Evolutionary conservation across 352 stramenopile species (phyloP).

Genomic region (Phytophthora capsici): DNA sequence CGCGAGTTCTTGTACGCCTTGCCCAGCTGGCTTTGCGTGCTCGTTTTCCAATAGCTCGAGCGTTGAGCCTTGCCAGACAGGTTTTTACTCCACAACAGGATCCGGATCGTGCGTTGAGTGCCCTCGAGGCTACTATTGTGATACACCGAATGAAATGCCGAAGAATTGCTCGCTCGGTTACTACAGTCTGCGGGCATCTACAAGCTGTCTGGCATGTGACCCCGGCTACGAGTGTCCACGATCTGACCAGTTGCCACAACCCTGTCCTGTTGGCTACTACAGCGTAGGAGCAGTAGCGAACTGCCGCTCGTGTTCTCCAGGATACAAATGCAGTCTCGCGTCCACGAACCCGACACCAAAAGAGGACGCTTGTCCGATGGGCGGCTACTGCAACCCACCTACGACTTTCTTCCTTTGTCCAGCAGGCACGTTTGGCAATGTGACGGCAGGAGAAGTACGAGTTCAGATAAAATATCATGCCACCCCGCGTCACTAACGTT

Average conservation of each 20-base stretch:
- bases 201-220: conserved; percentile 68
- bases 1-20: conserved; percentile 63
- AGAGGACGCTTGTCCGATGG: conserved; percentile 87
- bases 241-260: conserved; percentile 71
- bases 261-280: conserved; percentile 89
- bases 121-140: conserved; percentile 84
- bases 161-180: conserved; percentile 81
- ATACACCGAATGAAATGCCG: conserved; percentile 60
- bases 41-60: conserved; percentile 62
- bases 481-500: not conserved
- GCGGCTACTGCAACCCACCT: conserved; percentile 88
- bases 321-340: conserved; percentile 83
- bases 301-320: conserved; percentile 66
- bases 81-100: conserved; percentile 70
- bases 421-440: conserved; percentile 86
- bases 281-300: conserved; percentile 77
- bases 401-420: conserved; percentile 89
- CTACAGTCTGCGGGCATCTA: conserved; percentile 78
- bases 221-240: conserved; percentile 87
- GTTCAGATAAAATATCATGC: not conserved
- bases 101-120: conserved; percentile 76
- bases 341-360: conserved; percentile 82
- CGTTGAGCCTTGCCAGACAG: conserved; percentile 62
- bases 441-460: conserved; percentile 74
- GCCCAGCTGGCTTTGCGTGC: conserved; percentile 84